phyloP scores from a whole-genome alignment of 768 basidiomycete species.

The Termitomyces sp. region DNA sequence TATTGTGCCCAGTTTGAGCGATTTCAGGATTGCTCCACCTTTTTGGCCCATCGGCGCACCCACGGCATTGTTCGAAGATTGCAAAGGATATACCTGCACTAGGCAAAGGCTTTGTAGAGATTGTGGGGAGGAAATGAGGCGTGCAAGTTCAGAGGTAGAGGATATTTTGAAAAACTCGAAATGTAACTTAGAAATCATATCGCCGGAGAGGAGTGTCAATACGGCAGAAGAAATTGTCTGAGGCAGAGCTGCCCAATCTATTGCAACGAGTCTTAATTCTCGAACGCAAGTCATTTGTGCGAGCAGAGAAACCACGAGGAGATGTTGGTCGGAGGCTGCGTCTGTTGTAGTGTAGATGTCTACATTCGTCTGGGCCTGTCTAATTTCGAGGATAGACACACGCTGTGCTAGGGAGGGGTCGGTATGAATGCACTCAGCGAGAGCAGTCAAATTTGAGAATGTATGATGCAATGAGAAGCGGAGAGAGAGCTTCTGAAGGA shows the following conservation, averaged over 20 bases:
- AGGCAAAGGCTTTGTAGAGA: not conserved
- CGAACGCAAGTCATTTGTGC: not conserved
- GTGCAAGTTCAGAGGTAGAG: not conserved
- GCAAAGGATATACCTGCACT: not conserved
- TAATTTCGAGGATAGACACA: not conserved
- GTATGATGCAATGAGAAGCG: not conserved
- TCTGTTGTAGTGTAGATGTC: not conserved
- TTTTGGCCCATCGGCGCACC: not conserved
- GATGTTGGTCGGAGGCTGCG: not conserved
- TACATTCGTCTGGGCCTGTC: too few species aligned
- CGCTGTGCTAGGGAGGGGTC: not conserved
- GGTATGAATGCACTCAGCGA: not conserved
- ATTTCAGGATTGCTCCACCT: not conserved
- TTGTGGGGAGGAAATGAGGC: not conserved
- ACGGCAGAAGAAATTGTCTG: not conserved
- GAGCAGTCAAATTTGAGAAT: not conserved
- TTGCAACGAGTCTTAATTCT: not conserved
- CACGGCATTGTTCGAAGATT: not conserved
- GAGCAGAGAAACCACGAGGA: not conserved
- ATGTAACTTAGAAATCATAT: not conserved
- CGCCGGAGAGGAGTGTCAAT: not conserved
- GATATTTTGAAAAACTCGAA: not conserved
- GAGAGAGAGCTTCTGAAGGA: not conserved
- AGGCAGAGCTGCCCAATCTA: not conserved
- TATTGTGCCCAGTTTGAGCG: not conserved